These are phyloP conservation scores for Castanospermum australe DNA, from an alignment of 306 rosid species.

Conservation along the genomic window DNA sequence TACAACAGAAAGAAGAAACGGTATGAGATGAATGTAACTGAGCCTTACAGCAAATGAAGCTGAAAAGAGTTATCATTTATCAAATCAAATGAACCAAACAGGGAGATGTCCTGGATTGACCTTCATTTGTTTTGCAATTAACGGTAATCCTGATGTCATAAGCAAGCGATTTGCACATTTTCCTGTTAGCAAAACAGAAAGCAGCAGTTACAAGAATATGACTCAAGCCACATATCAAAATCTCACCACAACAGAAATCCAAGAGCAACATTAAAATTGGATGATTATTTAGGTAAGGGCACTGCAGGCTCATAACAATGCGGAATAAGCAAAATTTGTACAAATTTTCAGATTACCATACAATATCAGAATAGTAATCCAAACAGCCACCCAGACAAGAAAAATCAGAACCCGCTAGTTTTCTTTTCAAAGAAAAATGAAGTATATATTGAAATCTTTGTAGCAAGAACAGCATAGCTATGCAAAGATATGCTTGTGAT, in stretches of 20 bases:
- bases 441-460: neutral
- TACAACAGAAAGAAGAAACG: conserved; percentile 24
- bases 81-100: conserved; percentile 19
- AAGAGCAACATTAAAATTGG: neutral
- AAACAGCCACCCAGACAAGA: neutral
- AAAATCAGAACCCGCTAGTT: neutral
- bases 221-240: neutral
- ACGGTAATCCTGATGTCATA: conserved; percentile 77
- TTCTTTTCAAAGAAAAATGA: neutral
- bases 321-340: neutral
- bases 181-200: conserved; percentile 50
- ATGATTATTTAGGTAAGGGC: neutral
- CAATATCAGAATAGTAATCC: neutral
- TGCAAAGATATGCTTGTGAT: neutral
- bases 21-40: conserved; percentile 15
- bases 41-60: conserved; percentile 6
- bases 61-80: neutral
- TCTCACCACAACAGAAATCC: neutral
- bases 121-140: conserved; percentile 88
- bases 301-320: neutral
- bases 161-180: conserved; percentile 97
- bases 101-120: conserved; percentile 34
- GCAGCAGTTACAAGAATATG: conserved; percentile 15
- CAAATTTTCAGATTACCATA: neutral
- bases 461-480: conserved; percentile 1